These are phyloP conservation scores for Pestalotiopsis sp. DNA, from an alignment of 2,329 filamentous ascomycete species.

Conservation along the genomic window DNA sequence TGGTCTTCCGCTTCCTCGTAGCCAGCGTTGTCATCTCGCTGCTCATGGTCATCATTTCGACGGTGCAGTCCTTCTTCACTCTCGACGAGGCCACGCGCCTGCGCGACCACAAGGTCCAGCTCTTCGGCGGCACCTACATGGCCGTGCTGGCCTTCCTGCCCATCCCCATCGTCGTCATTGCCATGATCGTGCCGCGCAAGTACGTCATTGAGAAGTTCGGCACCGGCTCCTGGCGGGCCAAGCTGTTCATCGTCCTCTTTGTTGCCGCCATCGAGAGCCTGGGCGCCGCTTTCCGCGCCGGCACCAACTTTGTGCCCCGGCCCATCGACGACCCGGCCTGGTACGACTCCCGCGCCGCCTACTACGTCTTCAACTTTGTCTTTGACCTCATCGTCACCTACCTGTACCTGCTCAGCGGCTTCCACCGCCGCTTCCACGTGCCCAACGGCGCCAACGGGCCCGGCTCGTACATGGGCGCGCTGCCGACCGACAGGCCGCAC, in stretches of 20 bases:
- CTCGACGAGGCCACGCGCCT: constrained; percentile 20
- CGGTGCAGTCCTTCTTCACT: constrained; percentile 32
- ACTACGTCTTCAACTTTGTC: constrained; percentile 67
- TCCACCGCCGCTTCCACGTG: constrained; percentile 33
- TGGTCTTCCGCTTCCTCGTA: constrained; percentile 29
- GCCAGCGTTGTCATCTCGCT: constrained; percentile 29
- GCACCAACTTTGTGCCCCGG: constrained; percentile 47
- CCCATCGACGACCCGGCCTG: constrained; percentile 50
- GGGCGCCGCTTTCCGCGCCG: constrained; percentile 61
- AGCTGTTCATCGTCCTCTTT: constrained; percentile 54
- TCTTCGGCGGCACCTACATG: constrained; percentile 30
- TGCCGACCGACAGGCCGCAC: not conserved
- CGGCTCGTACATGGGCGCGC: constrained; percentile 47
- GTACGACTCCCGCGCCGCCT: constrained; percentile 61
- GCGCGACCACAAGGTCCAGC: constrained; percentile 28
- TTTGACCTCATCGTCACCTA: constrained; percentile 48
- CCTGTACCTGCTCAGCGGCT: constrained; percentile 26
- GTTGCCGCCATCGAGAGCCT: constrained; percentile 53
- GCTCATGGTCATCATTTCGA: constrained; percentile 34
- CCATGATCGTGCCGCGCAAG: constrained; percentile 21
- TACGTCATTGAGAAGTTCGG: constrained; percentile 55
- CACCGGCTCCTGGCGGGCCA: constrained; percentile 53
- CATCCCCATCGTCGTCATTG: constrained; percentile 30
- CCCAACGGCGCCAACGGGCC: constrained; percentile 39
- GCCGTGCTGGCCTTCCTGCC: constrained; percentile 33